phyloP scores from a whole-genome alignment of 768 basidiomycete genomes.

The Mrakia gelida region DNA sequence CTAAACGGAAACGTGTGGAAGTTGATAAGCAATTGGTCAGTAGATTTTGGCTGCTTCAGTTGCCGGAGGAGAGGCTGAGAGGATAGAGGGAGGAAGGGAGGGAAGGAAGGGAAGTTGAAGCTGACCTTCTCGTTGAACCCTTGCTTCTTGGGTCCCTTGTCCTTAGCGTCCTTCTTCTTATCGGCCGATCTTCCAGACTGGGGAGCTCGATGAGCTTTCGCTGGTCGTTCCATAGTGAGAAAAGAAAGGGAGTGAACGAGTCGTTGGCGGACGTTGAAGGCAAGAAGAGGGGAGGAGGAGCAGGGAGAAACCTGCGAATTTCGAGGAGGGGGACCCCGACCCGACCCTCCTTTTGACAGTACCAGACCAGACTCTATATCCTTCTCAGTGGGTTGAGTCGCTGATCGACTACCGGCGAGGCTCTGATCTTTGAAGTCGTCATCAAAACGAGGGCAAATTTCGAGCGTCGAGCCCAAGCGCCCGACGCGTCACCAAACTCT shows the following conservation, averaged over 20 bases:
- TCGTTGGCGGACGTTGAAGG: constrained; percentile 5
- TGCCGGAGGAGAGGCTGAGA: too few species aligned
- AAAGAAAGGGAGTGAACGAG: not conserved
- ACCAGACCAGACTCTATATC: too few species aligned
- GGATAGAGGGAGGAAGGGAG: constrained; percentile 8
- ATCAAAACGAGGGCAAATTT: too few species aligned
- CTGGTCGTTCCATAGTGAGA: constrained; percentile 53
- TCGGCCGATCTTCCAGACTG: constrained; percentile 67
- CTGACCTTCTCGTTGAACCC: constrained; percentile 86
- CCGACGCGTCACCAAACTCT: too few species aligned
- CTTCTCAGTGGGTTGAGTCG: too few species aligned
- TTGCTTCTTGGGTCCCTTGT: constrained; percentile 58
- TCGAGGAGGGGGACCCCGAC: too few species aligned
- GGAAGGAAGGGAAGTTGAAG: constrained; percentile 21
- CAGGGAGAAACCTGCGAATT: too few species aligned
- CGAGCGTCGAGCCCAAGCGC: too few species aligned
- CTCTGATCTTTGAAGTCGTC: too few species aligned
- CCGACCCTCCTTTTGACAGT: too few species aligned
- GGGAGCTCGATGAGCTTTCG: constrained; percentile 76
- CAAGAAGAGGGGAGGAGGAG: not conserved
- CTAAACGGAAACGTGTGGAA: constrained; percentile 41
- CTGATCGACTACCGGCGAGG: too few species aligned
- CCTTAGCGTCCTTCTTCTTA: constrained; percentile 63
- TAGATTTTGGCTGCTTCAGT: too few species aligned
- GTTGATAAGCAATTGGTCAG: not conserved